Conservation (phyloP, 179 eudicot species). For the Kewa caespitosa region DNA sequence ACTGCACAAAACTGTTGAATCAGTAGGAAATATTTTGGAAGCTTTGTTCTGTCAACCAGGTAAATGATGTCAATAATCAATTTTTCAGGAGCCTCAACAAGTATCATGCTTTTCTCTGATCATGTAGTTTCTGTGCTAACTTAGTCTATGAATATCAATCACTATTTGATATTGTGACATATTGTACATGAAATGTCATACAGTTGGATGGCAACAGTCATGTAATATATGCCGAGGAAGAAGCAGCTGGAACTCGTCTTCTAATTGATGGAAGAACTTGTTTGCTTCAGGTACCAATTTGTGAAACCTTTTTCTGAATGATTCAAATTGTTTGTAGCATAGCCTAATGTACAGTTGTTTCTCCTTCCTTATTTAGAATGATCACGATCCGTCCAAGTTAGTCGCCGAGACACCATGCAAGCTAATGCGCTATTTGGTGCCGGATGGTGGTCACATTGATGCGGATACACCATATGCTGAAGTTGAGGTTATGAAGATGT, state of each 20-base stretch:
- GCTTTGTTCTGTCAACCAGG: not conserved
- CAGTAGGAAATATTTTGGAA: not conserved
- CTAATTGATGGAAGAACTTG: constrained; percentile 99
- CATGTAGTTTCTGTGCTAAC: not conserved
- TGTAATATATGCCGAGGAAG: constrained; percentile 98
- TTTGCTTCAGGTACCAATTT: constrained; percentile 78
- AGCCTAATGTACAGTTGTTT: constrained; percentile 11
- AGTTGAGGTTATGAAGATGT: constrained; percentile 99
- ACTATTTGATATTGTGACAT: not conserved
- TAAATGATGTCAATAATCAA: not conserved
- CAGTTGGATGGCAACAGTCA: constrained; percentile 99
- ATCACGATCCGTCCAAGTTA: constrained; percentile 97
- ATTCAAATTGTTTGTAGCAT: constrained; percentile 13
- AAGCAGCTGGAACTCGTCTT: constrained; percentile 99
- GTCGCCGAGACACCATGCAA: constrained; percentile 99
- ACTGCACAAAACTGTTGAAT: not conserved
- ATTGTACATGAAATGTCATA: not conserved
- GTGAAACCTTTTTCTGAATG: constrained; percentile 10
- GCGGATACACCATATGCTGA: constrained; percentile 96
- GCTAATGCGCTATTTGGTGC: constrained; percentile 75
- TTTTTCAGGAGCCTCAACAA: not conserved
- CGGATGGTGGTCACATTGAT: constrained; percentile 91
- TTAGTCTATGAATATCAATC: not conserved
- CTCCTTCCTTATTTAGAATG: constrained; percentile 55
- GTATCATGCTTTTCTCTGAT: not conserved